Evolutionary conservation across 1,284 basidiomycete genomes (phyloP).

Genomic region (Cystobasidiaceae sp.): DNA sequence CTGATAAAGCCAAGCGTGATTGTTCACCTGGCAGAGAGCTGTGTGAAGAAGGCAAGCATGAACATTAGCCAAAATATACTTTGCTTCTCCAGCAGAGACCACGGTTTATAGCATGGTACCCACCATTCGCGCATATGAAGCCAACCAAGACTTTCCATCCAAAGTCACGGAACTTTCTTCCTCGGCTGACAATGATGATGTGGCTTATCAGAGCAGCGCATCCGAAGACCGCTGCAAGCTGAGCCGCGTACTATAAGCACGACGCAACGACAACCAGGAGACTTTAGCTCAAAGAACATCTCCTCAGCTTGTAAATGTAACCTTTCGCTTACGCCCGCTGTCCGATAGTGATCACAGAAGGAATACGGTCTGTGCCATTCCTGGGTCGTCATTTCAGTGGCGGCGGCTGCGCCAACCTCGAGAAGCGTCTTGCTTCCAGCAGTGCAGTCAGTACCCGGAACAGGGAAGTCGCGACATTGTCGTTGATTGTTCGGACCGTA

Average conservation of each 20-base stretch:
- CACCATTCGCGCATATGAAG: constrained; percentile 23
- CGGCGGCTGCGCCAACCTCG: neutral
- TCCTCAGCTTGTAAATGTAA: neutral
- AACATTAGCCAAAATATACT: neutral
- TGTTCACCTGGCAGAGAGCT: constrained; percentile 19
- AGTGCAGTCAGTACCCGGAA: constrained; percentile 1
- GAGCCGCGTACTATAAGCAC: neutral
- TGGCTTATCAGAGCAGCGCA: constrained; percentile 15
- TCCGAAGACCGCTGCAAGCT: constrained; percentile 25
- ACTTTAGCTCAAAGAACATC: neutral
- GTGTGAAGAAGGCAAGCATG: neutral
- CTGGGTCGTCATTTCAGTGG: neutral
- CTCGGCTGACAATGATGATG: constrained; percentile 18
- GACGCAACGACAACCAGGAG: neutral
- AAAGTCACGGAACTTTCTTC: constrained; percentile 12
- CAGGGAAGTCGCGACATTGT: constrained; percentile 21
- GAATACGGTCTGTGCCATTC: neutral
- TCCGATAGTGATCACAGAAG: constrained; percentile 10
- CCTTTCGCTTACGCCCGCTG: constrained; percentile 8
- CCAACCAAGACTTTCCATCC: constrained; percentile 22
- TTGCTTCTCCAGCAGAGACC: no score
- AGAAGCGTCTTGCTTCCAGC: neutral
- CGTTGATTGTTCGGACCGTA: constrained; percentile 5
- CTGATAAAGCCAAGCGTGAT: no score
- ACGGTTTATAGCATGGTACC: neutral